These are phyloP conservation scores for Penicillium sp. DNA, from an alignment of 2,329 filamentous ascomycete species.

Conservation along the genomic window DNA sequence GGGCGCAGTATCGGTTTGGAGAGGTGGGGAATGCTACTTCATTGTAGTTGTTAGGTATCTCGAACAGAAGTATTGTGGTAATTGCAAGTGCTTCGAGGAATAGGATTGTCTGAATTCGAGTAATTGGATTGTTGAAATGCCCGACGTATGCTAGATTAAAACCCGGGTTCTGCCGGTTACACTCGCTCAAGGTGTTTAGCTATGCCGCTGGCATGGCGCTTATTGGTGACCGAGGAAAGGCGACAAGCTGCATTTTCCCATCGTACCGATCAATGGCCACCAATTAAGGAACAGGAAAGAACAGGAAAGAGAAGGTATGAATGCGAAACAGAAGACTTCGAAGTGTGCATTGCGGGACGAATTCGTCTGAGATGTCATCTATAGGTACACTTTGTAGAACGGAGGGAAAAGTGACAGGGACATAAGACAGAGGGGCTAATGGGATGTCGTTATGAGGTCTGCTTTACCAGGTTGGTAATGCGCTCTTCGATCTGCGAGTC, in stretches of 20 bases:
- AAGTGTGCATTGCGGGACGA: conserved; percentile 1
- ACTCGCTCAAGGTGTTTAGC: too few species aligned
- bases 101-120: too few species aligned
- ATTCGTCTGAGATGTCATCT: conserved; percentile 29
- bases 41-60: conserved; percentile 13
- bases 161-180: neutral
- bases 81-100: too few species aligned
- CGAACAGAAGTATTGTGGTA: neutral
- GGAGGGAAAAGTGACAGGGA: conserved; percentile 23
- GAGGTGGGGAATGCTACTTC: conserved; percentile 27
- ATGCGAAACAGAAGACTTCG: neutral
- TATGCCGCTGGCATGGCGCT: neutral
- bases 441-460: conserved; percentile 31
- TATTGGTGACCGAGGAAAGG: neutral
- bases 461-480: conserved; percentile 60
- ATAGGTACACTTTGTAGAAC: conserved; percentile 36
- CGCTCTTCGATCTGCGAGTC: conserved; percentile 68
- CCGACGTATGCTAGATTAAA: conserved; percentile 2
- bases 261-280: neutral
- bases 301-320: neutral
- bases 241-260: neutral
- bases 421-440: conserved; percentile 18
- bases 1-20: conserved; percentile 54
- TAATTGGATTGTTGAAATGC: too few species aligned
- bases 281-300: neutral